These are phyloP conservation scores for Theobroma grandiflorum DNA, from an alignment of 441 rosid genomes.

Conservation along the genomic window DNA sequence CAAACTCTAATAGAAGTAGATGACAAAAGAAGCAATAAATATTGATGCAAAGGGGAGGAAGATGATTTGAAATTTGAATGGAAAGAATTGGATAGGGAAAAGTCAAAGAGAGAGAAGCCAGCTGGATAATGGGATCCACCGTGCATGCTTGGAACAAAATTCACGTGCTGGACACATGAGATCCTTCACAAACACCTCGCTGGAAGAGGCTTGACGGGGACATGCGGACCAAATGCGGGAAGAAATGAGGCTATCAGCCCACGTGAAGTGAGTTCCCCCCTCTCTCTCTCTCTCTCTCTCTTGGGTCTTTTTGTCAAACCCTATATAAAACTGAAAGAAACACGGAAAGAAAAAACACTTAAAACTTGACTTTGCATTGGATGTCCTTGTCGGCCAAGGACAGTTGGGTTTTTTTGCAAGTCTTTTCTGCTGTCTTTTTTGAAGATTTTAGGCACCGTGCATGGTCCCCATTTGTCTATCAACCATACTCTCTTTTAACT, in stretches of 20 bases:
- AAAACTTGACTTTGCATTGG: neutral
- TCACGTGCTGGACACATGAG: slow-evolving; percentile 26
- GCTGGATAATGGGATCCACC: neutral
- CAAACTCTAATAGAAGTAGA: neutral
- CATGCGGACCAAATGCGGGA: slow-evolving; percentile 6
- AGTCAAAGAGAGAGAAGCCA: neutral
- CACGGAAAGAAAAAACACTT: neutral
- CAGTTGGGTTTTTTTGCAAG: neutral
- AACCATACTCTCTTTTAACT: neutral
- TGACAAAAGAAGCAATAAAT: neutral
- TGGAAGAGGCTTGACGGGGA: slow-evolving; percentile 5
- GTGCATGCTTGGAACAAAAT: neutral
- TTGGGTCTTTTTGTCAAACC: neutral
- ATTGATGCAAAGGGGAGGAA: neutral
- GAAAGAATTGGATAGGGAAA: neutral
- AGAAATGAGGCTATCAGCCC: slow-evolving; percentile 13
- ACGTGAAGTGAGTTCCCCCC: neutral
- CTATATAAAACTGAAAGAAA: neutral
- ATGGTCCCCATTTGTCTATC: slow-evolving; percentile 21
- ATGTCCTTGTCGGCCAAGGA: neutral
- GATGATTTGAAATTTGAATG: neutral
- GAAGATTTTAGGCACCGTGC: neutral
- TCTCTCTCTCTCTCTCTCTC: neutral
- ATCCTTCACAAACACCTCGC: neutral
- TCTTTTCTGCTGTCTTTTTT: neutral